phyloP scores from a whole-genome alignment of 2,329 filamentous ascomycete species.

The Knoxdaviesia proteae region DNA sequence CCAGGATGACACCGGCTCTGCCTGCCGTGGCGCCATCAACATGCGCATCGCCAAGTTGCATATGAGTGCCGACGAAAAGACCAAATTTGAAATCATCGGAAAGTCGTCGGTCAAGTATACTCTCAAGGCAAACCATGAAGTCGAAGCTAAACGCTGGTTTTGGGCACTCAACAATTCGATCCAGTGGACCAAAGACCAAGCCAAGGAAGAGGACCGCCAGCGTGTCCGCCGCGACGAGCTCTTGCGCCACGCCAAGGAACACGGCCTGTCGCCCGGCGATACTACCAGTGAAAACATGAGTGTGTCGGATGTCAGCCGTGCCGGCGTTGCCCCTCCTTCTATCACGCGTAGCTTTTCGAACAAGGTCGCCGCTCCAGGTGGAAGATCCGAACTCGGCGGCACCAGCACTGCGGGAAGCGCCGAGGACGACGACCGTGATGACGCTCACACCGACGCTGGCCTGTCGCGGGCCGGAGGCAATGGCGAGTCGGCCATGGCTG shows the following conservation, averaged over 20 bases:
- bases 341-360: slow-evolving; percentile 1
- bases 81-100: slow-evolving; percentile 90
- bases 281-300: slow-evolving; percentile 31
- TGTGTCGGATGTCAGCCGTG: slow-evolving; percentile 19
- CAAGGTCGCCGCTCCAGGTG: slow-evolving; percentile 5
- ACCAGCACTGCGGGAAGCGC: slow-evolving; percentile 26
- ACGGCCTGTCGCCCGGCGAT: slow-evolving; percentile 28
- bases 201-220: slow-evolving; percentile 68
- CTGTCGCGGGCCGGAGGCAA: slow-evolving; percentile 16
- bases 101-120: slow-evolving; percentile 99
- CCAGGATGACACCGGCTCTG: slow-evolving; percentile 89
- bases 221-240: slow-evolving; percentile 55
- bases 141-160: slow-evolving; percentile 96
- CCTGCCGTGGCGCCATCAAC: slow-evolving; percentile 93
- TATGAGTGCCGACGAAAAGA: slow-evolving; percentile 95
- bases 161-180: slow-evolving; percentile 98
- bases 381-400: slow-evolving; percentile 11
- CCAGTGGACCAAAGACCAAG: slow-evolving; percentile 94
- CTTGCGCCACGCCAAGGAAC: slow-evolving; percentile 61
- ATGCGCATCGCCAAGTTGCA: slow-evolving; percentile 90
- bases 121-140: slow-evolving; percentile 90
- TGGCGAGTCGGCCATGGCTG: slow-evolving; percentile 13
- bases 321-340: background rate
- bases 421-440: slow-evolving; percentile 31
- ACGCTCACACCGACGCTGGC: slow-evolving; percentile 23